phyloP scores from a whole-genome alignment of 306 rosid genomes.

The Vigna hirtella region DNA sequence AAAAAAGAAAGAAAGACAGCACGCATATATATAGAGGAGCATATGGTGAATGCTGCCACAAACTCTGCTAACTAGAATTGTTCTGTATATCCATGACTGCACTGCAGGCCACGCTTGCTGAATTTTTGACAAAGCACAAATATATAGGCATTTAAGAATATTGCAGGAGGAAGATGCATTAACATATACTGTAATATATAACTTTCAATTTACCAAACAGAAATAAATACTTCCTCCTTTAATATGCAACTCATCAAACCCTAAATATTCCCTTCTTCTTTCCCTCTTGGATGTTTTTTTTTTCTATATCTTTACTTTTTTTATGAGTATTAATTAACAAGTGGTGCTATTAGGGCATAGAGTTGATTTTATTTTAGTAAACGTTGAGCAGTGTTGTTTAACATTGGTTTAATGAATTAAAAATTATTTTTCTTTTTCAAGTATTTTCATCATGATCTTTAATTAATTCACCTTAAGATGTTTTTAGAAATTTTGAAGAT shows the following conservation, averaged over 20 bases:
- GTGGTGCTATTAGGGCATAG: neutral
- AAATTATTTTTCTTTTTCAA: neutral
- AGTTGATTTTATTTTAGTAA: neutral
- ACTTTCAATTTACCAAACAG: conserved; percentile 1
- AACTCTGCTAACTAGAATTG: conserved; percentile 38
- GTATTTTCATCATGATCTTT: neutral
- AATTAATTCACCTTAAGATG: too few species aligned
- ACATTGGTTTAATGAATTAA: neutral
- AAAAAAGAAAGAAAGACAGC: neutral
- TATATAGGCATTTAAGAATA: conserved; percentile 49
- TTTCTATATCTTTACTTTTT: neutral
- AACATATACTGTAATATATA: neutral
- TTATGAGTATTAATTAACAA: neutral
- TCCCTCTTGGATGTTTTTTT: conserved; percentile 22
- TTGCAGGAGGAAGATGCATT: conserved; percentile 24
- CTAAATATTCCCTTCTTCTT: conserved; percentile 72
- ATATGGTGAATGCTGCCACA: conserved; percentile 37
- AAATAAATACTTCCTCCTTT: conserved; percentile 37
- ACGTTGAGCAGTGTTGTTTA: too few species aligned
- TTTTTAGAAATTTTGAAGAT: too few species aligned
- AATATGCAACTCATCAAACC: conserved; percentile 67
- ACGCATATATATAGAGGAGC: conserved; percentile 3
- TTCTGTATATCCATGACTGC: conserved; percentile 35
- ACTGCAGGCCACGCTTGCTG: conserved; percentile 69
- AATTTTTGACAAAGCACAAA: conserved; percentile 52